Percentiles rank a stretch among this genome's conserved stretches.
phyloP scores from a whole-genome alignment of 805 yeast species.

The Teunomyces pallodes region DNA sequence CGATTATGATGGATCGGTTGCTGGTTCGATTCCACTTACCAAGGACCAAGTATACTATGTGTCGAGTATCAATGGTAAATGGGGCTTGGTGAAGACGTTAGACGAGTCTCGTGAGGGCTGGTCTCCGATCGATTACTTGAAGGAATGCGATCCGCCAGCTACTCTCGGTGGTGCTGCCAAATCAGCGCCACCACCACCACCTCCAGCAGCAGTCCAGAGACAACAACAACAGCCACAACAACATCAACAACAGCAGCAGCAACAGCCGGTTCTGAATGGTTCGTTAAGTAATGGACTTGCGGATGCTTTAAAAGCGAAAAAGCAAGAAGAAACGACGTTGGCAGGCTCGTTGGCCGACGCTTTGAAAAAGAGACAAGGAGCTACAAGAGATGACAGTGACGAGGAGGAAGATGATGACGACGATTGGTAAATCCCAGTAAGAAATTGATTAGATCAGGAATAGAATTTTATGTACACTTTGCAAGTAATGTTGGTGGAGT shows the following conservation, averaged over 20 bases:
- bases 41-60: conserved; percentile 77
- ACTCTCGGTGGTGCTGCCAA: conserved; percentile 19
- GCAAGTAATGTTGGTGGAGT: background rate
- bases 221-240: conserved; percentile 13
- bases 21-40: conserved; percentile 72
- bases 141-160: conserved; percentile 51
- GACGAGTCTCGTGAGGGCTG: conserved; percentile 87
- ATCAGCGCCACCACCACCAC: conserved; percentile 37
- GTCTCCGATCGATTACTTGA: conserved; percentile 94
- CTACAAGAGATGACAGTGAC: conserved; percentile 65
- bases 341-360: conserved; percentile 92
- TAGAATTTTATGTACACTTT: background rate
- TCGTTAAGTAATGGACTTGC: conserved; percentile 58
- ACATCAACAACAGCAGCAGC: conserved; percentile 21
- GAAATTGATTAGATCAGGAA: conserved; percentile 4
- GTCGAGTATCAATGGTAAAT: conserved; percentile 76
- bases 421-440: conserved; percentile 29
- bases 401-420: conserved; percentile 72
- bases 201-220: conserved; percentile 19
- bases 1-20: conserved; percentile 84
- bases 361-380: conserved; percentile 64
- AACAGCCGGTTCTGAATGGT: conserved; percentile 12
- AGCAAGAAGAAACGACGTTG: conserved; percentile 56
- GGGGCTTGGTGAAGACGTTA: conserved; percentile 85
- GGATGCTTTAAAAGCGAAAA: conserved; percentile 62